Percentiles rank a stretch among this genome's conserved stretches.
phyloP scores from a whole-genome alignment of 2,329 filamentous ascomycete species.

The Penicillium paneum region DNA sequence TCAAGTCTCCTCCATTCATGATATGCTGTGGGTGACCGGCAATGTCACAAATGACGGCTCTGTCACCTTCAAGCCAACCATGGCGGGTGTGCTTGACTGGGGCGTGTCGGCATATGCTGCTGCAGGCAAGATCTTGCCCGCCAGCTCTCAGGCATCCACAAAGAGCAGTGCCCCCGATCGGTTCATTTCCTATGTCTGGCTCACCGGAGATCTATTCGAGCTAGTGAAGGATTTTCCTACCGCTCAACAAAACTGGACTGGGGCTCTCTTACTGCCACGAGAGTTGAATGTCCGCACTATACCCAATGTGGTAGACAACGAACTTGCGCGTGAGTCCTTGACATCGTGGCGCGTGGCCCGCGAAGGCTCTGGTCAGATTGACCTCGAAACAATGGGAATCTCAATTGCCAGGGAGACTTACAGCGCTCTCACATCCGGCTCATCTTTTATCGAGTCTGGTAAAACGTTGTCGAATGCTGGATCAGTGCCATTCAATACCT shows the following conservation, averaged over 20 bases:
- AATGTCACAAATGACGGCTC: slow-evolving; percentile 5
- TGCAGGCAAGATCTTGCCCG: slow-evolving; percentile 18
- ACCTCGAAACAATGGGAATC: slow-evolving; percentile 18
- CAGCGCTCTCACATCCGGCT: slow-evolving; percentile 3
- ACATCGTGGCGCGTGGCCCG: slow-evolving; percentile 8
- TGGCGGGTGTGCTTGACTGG: slow-evolving; percentile 22
- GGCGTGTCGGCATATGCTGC: slow-evolving; percentile 17
- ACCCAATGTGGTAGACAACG: slow-evolving; percentile 15
- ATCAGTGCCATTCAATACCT: not conserved
- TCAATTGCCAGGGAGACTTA: slow-evolving; percentile 18
- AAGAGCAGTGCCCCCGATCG: slow-evolving; percentile 17
- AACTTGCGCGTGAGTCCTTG: not conserved
- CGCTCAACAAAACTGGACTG: slow-evolving; percentile 17
- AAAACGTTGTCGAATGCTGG: slow-evolving; percentile 5
- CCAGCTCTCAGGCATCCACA: slow-evolving; percentile 11
- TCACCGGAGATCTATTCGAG: slow-evolving; percentile 16
- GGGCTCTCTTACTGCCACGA: slow-evolving; percentile 14
- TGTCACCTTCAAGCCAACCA: slow-evolving; percentile 15
- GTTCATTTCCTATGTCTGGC: slow-evolving; percentile 18
- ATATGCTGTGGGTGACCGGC: slow-evolving; percentile 20
- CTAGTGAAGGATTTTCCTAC: slow-evolving; percentile 12
- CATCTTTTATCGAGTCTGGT: not conserved
- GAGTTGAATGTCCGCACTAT: slow-evolving; percentile 12
- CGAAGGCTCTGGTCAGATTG: not conserved
- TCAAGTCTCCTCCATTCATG: slow-evolving; percentile 16